A percentile compares a stretch with the other conserved stretches of the same genome.
phyloP scores from a whole-genome alignment of 2,329 filamentous ascomycete species.

The Salinomyces thailandicus region DNA sequence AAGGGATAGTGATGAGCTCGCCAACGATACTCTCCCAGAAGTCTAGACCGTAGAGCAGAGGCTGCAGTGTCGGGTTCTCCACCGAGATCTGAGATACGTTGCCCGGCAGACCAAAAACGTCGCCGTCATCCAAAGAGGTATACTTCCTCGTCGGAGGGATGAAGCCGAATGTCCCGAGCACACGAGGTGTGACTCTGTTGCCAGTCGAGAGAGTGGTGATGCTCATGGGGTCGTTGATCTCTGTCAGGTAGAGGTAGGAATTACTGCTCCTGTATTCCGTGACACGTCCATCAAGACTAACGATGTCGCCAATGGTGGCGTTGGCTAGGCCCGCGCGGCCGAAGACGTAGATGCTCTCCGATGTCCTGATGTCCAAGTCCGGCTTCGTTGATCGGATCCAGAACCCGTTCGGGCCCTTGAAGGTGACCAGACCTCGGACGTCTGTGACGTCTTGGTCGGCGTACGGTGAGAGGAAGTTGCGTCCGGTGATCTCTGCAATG shows the following conservation, averaged over 20 bases:
- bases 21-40: conserved; percentile 63
- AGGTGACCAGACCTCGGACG: conserved; percentile 55
- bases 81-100: conserved; percentile 47
- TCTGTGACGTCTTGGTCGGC: conserved; percentile 46
- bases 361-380: conserved; percentile 47
- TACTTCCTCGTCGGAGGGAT: conserved; percentile 52
- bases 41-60: conserved; percentile 54
- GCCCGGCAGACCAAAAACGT: conserved; percentile 56
- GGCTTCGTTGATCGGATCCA: conserved; percentile 52
- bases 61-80: conserved; percentile 51
- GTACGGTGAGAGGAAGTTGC: conserved; percentile 53
- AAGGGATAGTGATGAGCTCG: conserved; percentile 54
- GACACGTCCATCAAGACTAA: conserved; percentile 51
- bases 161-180: background rate
- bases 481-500: conserved; percentile 50
- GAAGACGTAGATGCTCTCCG: conserved; percentile 58
- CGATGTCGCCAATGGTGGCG: conserved; percentile 51
- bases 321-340: conserved; percentile 41
- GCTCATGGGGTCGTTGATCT: background rate
- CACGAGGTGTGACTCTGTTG: background rate
- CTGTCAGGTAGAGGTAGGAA: background rate
- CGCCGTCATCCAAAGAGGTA: conserved; percentile 52
- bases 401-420: conserved; percentile 51
- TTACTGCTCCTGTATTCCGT: conserved; percentile 38
- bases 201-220: background rate